A percentile compares a stretch with the other conserved stretches of the same genome.
Conservation (phyloP, 768 basidiomycete species). For the Ramaria sp. region DNA sequence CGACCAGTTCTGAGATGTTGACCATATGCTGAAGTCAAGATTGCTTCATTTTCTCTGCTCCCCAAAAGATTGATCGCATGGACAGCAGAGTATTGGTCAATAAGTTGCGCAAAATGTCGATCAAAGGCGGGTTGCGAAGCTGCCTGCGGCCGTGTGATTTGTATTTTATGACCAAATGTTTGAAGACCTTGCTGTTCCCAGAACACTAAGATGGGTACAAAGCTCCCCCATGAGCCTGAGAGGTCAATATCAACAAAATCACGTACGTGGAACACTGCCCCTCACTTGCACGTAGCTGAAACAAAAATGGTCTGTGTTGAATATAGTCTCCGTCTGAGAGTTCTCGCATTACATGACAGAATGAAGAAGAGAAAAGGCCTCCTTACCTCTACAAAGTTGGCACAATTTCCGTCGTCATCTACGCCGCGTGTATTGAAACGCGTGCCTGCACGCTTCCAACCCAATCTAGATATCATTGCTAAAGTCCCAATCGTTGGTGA, state of each 20-base stretch:
- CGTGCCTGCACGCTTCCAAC: conserved; percentile 94
- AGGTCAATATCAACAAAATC: background rate
- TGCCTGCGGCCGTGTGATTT: conserved; percentile 82
- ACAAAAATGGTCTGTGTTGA: conserved; percentile 78
- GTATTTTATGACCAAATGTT: conserved; percentile 89
- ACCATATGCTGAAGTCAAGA: conserved; percentile 71
- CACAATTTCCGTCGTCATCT: conserved; percentile 89
- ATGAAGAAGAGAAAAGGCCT: background rate
- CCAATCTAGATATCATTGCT: conserved; percentile 75
- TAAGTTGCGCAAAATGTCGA: conserved; percentile 79
- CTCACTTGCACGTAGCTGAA: conserved; percentile 91
- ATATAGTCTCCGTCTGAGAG: conserved; percentile 74
- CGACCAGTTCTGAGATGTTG: conserved; percentile 61
- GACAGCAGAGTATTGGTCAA: conserved; percentile 73
- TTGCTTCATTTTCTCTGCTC: conserved; percentile 84
- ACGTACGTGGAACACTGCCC: conserved; percentile 89
- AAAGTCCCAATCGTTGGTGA: conserved; percentile 63
- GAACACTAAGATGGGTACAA: conserved; percentile 52
- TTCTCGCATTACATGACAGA: background rate
- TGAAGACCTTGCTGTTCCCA: conserved; percentile 98
- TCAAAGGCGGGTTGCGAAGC: conserved; percentile 97
- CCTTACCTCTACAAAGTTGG: conserved; percentile 88
- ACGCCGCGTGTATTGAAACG: conserved; percentile 95
- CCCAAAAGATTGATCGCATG: conserved; percentile 91
- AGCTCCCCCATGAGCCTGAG: background rate